phyloP scores from a whole-genome alignment of 768 basidiomycete genomes.

The Lanmaoa rubissima region DNA sequence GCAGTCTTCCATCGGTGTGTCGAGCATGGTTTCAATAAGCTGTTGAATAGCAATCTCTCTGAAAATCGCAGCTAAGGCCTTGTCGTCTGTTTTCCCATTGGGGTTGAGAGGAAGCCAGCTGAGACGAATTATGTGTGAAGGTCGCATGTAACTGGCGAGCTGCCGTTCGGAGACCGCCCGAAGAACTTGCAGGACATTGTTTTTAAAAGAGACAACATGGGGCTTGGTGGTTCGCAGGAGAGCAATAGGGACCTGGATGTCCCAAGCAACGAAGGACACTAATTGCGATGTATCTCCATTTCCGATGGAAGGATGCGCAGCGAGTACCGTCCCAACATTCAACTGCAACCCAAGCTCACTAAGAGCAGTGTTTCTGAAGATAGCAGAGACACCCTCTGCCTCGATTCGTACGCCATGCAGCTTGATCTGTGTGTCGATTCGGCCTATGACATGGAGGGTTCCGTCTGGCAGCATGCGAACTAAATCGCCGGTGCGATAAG shows the following conservation, averaged over 20 bases:
- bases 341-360: constrained; percentile 24
- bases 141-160: constrained; percentile 51
- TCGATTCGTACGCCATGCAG: constrained; percentile 54
- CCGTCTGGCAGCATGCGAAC: constrained; percentile 50
- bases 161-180: constrained; percentile 37
- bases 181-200: constrained; percentile 30
- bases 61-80: constrained; percentile 29
- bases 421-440: constrained; percentile 53
- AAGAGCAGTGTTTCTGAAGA: constrained; percentile 29
- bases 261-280: constrained; percentile 47
- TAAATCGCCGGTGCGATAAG: constrained; percentile 51
- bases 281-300: constrained; percentile 37
- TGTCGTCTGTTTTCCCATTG: constrained; percentile 36
- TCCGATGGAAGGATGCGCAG: constrained; percentile 42
- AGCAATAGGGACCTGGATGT: constrained; percentile 34
- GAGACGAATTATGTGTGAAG: constrained; percentile 48
- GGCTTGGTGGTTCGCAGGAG: constrained; percentile 36
- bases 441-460: constrained; percentile 48
- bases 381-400: constrained; percentile 48
- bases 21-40: constrained; percentile 14
- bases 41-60: constrained; percentile 19
- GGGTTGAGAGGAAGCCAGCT: constrained; percentile 45
- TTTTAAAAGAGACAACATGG: constrained; percentile 28
- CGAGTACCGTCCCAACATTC: constrained; percentile 43
- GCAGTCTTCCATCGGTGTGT: background rate